Evolutionary conservation across 176 grass and related monocot genomes (phyloP), one percentile per base, ranked within the genome.

Genomic region (Chloris gayana): DNA sequence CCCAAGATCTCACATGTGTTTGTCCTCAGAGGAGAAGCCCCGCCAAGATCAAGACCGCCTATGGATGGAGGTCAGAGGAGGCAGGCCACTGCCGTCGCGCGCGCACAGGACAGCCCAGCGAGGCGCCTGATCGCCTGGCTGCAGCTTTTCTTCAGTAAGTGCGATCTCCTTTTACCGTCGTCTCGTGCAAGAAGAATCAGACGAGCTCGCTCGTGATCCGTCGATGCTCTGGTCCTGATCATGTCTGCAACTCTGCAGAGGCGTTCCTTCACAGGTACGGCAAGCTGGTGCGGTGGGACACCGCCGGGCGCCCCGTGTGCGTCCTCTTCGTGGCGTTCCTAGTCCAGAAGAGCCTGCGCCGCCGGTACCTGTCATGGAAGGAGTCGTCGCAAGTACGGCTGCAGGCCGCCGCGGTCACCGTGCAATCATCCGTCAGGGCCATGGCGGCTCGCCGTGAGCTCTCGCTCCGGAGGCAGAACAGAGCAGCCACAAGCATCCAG

Each of bases 401-500:
- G 29, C 47, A 14, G 13, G 81, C 46, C 46, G 68, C 82, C 44
- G 83, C 77, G 4, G 65, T 89, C 68, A 78, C 80, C 32, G 51
- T 93, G 72, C 91, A 93, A 76, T 37, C 87, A 4, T 73, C 87
- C 11, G 61, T 65, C 76, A 72, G 84, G 51, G 81, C 61, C 1
- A 60, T 78, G 77, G 65, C 73, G 38, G 84, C 84, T 27, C 87
- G 84, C 69, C 77, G 88, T 0, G 91, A 89, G 78, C 73, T 93
- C 69, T 84, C 64, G 0, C 18, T 78, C 73, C 79, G 81, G 62
- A 71, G 72, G 68, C 61, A 27, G 30, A 71, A 45, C 17, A 78
- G 50, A 39, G 91, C 87, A 34, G 91, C 91, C 62, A 67, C 77
- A 2, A 72, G 74, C 78, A 93, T 93, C 74, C 91, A 93, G 87